Percentiles rank a stretch among this genome's conserved stretches.
Evolutionary conservation across 2,329 filamentous ascomycete species (phyloP).

Genomic region (Fusarium nisikadoi): DNA sequence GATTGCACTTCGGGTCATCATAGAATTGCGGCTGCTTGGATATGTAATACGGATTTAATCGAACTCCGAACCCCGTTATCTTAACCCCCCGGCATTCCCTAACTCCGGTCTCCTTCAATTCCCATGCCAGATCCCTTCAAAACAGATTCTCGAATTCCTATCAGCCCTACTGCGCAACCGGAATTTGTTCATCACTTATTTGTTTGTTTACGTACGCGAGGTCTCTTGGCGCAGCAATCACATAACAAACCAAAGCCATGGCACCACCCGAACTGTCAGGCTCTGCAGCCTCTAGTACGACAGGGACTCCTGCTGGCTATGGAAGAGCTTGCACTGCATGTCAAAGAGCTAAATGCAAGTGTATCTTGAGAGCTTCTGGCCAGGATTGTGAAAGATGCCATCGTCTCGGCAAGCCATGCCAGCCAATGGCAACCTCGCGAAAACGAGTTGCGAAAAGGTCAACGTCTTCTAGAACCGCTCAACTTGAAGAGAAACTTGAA

Average conservation of each 20-base stretch:
- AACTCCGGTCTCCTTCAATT: conserved; percentile 22
- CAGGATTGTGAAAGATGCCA: conserved; percentile 54
- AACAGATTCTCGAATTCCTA: conserved; percentile 15
- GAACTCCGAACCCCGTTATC: conserved; percentile 19
- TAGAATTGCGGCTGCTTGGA: not conserved
- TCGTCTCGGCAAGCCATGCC: conserved; percentile 60
- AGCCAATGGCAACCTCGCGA: conserved; percentile 55
- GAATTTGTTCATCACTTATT: conserved; percentile 21
- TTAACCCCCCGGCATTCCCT: not conserved
- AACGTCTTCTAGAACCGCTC: conserved; percentile 53
- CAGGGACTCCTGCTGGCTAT: conserved; percentile 52
- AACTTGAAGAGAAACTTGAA: conserved; percentile 62
- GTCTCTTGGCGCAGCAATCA: not conserved
- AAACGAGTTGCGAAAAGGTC: conserved; percentile 51
- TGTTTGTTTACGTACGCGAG: not conserved
- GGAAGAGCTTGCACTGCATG: conserved; percentile 60
- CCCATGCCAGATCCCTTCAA: conserved; percentile 4
- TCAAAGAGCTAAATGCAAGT: conserved; percentile 61
- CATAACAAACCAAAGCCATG: conserved; percentile 26
- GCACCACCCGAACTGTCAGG: conserved; percentile 33
- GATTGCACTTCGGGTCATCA: not conserved
- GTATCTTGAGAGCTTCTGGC: conserved; percentile 52
- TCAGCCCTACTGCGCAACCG: conserved; percentile 25
- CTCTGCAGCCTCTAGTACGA: conserved; percentile 7
- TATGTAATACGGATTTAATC: conserved; percentile 19